Conservation (phyloP, 164 flowering plant species). For the Taxillus chinensis region DNA sequence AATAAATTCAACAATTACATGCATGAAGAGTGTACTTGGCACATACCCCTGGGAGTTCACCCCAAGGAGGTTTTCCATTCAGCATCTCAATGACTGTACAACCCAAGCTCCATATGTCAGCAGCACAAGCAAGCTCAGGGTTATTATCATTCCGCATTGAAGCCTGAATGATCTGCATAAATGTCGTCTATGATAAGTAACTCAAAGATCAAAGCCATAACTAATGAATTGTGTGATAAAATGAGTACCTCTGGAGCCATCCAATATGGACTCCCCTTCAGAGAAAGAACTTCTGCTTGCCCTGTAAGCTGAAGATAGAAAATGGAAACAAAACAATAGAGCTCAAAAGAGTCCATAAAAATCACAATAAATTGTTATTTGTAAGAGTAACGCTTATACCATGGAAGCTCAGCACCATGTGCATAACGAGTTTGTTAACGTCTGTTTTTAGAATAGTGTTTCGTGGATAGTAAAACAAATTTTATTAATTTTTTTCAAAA, state of each 20-base stretch:
- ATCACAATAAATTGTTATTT: no score
- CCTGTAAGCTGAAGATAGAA: background rate
- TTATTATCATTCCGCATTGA: background rate
- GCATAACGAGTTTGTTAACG: no score
- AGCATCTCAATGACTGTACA: constrained; percentile 2
- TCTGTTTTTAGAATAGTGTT: no score
- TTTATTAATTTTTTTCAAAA: no score
- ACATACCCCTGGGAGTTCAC: background rate
- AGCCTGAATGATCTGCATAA: background rate
- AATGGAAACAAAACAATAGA: no score
- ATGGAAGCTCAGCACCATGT: no score
- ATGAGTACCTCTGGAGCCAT: background rate
- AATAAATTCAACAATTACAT: no score
- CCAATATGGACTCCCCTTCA: constrained; percentile 2
- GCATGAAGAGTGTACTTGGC: no score
- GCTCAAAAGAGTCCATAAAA: no score
- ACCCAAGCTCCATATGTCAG: constrained; percentile 2
- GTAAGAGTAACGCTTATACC: no score
- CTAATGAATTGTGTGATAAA: background rate
- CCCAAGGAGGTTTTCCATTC: background rate
- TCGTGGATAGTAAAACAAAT: no score
- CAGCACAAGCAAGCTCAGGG: background rate
- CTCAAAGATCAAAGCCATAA: background rate
- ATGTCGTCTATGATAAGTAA: background rate
- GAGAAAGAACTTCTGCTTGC: background rate